Conservation (phyloP, 306 rosid species). For the Vigna reflexopilosa region DNA sequence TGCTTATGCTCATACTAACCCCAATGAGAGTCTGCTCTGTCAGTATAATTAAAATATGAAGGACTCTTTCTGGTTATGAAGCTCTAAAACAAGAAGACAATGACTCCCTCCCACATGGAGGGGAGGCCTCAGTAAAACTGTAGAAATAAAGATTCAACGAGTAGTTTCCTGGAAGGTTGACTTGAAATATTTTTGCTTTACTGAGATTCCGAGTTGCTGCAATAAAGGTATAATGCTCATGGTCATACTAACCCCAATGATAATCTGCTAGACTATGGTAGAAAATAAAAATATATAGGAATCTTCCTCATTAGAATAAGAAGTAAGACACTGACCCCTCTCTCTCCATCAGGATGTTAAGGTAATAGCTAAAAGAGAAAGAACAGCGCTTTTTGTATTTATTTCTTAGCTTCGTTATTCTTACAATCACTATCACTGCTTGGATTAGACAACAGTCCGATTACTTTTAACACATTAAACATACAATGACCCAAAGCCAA, state of each 20-base stretch:
- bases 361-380: not conserved
- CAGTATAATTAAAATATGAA: slow-evolving; percentile 3
- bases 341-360: not conserved
- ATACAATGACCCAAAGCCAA: slow-evolving; percentile 2
- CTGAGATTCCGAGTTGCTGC: too few relatives aligned
- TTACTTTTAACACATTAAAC: slow-evolving; percentile 1
- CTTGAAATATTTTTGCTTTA: too few relatives aligned
- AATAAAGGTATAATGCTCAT: too few relatives aligned
- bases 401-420: not conserved
- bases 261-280: too few relatives aligned
- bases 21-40: not conserved
- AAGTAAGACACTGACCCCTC: not conserved
- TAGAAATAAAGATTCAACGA: too few relatives aligned
- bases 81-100: slow-evolving; percentile 18
- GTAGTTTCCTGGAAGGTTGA: too few relatives aligned
- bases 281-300: too few relatives aligned
- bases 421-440: not conserved
- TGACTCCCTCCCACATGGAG: too few relatives aligned
- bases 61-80: not conserved
- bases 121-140: too few relatives aligned
- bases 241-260: too few relatives aligned
- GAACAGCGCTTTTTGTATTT: not conserved
- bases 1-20: slow-evolving; percentile 33
- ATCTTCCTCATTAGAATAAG: too few relatives aligned
- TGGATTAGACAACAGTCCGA: not conserved